Conservation (phyloP, 768 basidiomycete species). For the Sarcomyxa edulis region DNA sequence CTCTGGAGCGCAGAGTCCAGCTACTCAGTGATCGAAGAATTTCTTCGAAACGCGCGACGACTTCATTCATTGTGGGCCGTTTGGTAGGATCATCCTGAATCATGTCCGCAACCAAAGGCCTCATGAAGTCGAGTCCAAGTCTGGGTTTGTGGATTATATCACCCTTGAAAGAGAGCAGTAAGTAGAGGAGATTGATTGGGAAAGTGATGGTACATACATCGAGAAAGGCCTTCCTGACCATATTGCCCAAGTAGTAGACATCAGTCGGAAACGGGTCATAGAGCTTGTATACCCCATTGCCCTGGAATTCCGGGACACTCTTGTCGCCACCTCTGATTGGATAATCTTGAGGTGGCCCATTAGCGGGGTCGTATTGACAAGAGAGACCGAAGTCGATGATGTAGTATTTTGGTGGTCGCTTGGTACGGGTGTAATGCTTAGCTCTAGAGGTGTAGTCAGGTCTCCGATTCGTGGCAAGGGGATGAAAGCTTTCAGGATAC, state of each 20-base stretch:
- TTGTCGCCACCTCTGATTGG: conserved; percentile 33
- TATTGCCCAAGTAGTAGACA: conserved; percentile 30
- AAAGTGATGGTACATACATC: conserved; percentile 8
- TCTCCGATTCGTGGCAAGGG: neutral
- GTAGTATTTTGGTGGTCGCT: conserved; percentile 15
- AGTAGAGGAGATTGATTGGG: neutral
- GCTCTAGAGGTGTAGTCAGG: conserved; percentile 4
- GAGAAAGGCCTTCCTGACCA: conserved; percentile 16
- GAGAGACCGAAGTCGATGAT: conserved; percentile 20
- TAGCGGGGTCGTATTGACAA: conserved; percentile 13
- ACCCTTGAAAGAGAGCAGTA: conserved; percentile 3
- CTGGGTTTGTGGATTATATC: neutral
- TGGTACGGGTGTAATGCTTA: conserved; percentile 9
- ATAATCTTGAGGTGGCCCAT: conserved; percentile 15
- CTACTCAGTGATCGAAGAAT: conserved; percentile 9
- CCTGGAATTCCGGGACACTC: conserved; percentile 28
- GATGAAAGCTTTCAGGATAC: neutral
- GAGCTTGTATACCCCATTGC: conserved; percentile 7
- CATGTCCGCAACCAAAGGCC: conserved; percentile 14
- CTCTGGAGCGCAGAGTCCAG: conserved; percentile 24
- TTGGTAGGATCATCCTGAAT: conserved; percentile 19
- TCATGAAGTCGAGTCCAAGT: conserved; percentile 16
- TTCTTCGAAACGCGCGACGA: conserved; percentile 17
- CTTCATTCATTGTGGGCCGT: conserved; percentile 26
- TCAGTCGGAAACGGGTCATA: conserved; percentile 29